Conservation (phyloP, 805 yeast species). For the Teunomyces cretensis region DNA sequence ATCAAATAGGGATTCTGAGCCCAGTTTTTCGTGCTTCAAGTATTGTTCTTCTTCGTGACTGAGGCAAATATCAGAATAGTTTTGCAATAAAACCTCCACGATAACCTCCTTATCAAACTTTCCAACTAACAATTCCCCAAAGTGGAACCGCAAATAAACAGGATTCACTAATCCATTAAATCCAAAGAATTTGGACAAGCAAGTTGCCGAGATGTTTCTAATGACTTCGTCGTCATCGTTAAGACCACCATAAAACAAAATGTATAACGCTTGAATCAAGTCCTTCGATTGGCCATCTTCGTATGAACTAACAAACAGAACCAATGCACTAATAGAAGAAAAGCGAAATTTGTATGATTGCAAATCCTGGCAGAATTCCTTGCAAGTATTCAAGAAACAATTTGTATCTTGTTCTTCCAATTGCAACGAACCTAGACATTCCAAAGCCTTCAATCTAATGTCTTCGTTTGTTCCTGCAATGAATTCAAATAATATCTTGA, state of each 20-base stretch:
- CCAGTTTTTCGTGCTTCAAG: not conserved
- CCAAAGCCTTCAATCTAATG: constrained; percentile 36
- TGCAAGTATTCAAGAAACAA: not conserved
- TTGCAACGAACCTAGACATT: constrained; percentile 31
- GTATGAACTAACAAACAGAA: constrained; percentile 16
- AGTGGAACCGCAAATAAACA: not conserved
- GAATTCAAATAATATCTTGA: not conserved
- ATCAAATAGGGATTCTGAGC: constrained; percentile 49
- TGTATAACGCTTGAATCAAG: constrained; percentile 6
- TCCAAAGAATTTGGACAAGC: constrained; percentile 23
- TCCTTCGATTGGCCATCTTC: not conserved
- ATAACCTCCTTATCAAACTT: not conserved
- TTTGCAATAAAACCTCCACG: constrained; percentile 4
- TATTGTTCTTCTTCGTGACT: not conserved
- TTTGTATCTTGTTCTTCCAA: not conserved
- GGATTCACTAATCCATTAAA: constrained; percentile 5
- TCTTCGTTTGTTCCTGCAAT: constrained; percentile 2
- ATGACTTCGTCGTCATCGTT: constrained; percentile 70
- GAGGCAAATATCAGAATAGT: constrained; percentile 10
- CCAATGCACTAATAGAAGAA: constrained; percentile 46
- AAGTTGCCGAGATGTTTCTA: constrained; percentile 47
- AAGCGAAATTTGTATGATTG: constrained; percentile 45
- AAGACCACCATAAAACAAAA: constrained; percentile 36
- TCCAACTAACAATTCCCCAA: not conserved
- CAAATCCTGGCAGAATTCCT: not conserved